Base-by-base conservation (phyloP, 768 basidiomycete genomes). In the Boletus speciosus region DNA sequence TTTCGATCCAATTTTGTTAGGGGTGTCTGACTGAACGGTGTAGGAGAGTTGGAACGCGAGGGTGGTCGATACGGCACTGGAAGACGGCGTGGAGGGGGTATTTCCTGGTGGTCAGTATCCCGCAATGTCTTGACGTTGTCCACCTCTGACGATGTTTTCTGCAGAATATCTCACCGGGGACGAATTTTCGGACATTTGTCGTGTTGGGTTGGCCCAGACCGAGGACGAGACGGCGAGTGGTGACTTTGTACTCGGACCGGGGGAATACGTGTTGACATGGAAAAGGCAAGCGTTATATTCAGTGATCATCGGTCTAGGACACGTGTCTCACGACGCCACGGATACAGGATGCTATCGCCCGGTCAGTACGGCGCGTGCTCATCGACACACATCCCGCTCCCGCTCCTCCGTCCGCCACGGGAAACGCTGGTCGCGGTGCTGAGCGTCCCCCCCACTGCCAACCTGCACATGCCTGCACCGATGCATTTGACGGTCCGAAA, bases 361-460 rank as follows among this genome's bases (percentile, higher is more conserved):
- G 81, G 78, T 2, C 66, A 73, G 27, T 70, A 68, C 25, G 81
- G 81, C 1, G 67, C 78, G 0, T 64, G 68, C 16, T 73, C 81
- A 14, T 79, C 72, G 6, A 86, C 81, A 12, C 69, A 59, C 34
- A 74, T 87, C 56, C 64, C 78, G 2, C 71, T 93, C n/a, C 91
- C 92, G 0, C 52, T 75, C 4, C 74, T 94, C 11, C 71, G 66
- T 21, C 83, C 82, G 3, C 89, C 86, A 4, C 66, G 73, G 1
- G 83, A 90, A 37, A 78, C 74, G 7, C 69, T 96, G 27, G 69
- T 88, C 34, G 90, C 89, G 5, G 73, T 87, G 3, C 74, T 94
- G 6, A 70, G 77, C 52, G 74, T 83, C 3, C 87, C 90, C 0
- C 73, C 88, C 0, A 76, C 71, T 3, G 86, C 84, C 9, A 79